Evolutionary conservation across 208 protist species (phyloP).

Genomic region (Kentomonas sorsogonicus): DNA sequence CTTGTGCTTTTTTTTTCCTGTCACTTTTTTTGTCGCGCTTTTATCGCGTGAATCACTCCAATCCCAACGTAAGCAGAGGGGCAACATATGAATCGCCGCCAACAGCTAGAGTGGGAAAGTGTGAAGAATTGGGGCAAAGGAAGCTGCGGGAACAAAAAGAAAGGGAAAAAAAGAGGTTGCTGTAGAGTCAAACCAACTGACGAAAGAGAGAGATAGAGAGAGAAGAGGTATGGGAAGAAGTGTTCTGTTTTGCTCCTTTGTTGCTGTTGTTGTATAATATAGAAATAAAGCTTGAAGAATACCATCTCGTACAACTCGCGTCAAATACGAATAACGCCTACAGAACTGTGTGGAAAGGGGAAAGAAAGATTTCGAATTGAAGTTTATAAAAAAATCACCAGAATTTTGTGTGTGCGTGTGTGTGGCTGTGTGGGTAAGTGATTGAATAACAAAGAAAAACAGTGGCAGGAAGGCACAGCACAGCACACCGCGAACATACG

Average conservation of each 20-base stretch:
- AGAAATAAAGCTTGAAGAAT: not conserved
- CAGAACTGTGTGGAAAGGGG: not conserved
- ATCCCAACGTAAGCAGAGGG: not conserved
- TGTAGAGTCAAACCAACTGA: not conserved
- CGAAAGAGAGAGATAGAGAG: constrained; percentile 2
- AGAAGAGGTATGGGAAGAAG: not conserved
- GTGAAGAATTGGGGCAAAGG: not conserved
- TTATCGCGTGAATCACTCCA: too few relatives aligned
- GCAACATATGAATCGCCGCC: not conserved
- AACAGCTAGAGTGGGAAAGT: not conserved
- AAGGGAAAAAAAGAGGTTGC: not conserved
- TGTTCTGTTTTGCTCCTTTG: not conserved
- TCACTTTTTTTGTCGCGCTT: too few relatives aligned
- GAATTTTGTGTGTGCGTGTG: not conserved
- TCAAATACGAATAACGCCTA: not conserved
- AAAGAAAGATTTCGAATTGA: not conserved
- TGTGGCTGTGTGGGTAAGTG: not conserved
- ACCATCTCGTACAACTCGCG: not conserved
- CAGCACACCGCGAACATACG: too few relatives aligned
- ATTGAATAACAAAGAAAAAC: not conserved
- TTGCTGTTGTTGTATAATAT: not conserved
- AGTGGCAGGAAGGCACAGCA: too few relatives aligned
- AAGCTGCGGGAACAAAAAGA: not conserved
- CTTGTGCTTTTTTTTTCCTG: too few relatives aligned
- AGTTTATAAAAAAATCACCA: not conserved